Conservation (phyloP, 164 flowering plant species). For the Amborella trichopoda region DNA sequence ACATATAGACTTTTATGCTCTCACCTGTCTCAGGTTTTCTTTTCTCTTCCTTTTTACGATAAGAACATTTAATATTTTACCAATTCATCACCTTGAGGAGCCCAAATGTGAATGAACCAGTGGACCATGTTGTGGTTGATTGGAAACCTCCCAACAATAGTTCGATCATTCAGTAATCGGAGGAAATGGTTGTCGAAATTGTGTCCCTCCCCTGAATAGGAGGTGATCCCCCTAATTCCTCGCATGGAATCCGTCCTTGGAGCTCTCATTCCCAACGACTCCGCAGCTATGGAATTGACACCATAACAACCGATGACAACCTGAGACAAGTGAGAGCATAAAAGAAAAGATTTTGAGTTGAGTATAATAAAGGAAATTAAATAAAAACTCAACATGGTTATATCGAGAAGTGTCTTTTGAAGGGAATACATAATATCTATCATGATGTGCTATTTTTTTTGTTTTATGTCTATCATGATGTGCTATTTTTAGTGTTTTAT, state of each 20-base stretch:
- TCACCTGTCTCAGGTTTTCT: constrained; percentile 10
- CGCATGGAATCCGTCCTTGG: constrained; percentile 10
- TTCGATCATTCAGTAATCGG: constrained; percentile 1
- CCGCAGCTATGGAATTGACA: constrained; percentile 27
- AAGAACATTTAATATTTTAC: background rate
- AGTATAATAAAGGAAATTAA: no score
- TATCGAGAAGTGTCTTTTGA: no score
- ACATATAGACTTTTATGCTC: background rate
- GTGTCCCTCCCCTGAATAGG: constrained; percentile 32
- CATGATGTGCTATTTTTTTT: no score
- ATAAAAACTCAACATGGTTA: no score
- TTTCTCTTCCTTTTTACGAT: background rate
- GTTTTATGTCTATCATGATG: no score
- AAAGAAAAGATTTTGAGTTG: background rate
- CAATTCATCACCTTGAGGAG: constrained; percentile 16
- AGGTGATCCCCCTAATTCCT: constrained; percentile 27
- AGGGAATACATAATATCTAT: no score
- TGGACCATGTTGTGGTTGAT: constrained; percentile 20
- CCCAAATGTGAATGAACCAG: constrained; percentile 28
- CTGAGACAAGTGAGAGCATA: constrained; percentile 10
- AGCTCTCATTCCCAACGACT: constrained; percentile 22
- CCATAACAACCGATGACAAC: constrained; percentile 57
- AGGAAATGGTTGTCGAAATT: constrained; percentile 17
- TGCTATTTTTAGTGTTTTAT: no score
- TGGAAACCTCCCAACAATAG: constrained; percentile 24